phyloP scores from a whole-genome alignment of 331 rosid genomes.

The Malus hybrid region DNA sequence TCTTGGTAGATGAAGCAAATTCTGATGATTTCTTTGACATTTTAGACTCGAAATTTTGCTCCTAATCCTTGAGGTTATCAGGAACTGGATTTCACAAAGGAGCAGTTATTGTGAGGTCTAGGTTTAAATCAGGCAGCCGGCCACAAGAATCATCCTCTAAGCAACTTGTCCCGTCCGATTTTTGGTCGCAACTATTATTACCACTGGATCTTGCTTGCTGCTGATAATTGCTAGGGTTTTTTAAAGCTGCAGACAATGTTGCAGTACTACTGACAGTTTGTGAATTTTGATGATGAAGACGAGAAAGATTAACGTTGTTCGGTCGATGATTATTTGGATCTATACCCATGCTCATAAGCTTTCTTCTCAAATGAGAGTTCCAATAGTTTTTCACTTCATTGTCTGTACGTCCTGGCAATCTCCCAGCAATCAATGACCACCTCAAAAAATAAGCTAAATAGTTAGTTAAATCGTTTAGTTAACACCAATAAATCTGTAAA shows the following conservation, averaged over 20 bases:
- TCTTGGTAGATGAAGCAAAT: background rate
- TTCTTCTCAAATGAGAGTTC: slow-evolving; percentile 67
- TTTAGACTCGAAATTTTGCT: background rate
- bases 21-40: background rate
- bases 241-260: background rate
- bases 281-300: slow-evolving; percentile 12
- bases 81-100: background rate
- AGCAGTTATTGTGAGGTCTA: slow-evolving; percentile 33
- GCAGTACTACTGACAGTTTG: background rate
- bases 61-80: slow-evolving; percentile 8
- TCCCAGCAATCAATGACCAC: slow-evolving; percentile 85
- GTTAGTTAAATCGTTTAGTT: background rate
- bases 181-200: slow-evolving; percentile 14
- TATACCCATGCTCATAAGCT: slow-evolving; percentile 44
- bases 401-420: slow-evolving; percentile 78
- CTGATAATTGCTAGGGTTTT: background rate
- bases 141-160: slow-evolving; percentile 31
- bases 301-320: background rate
- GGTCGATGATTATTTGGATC: slow-evolving; percentile 59
- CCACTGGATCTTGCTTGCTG: background rate
- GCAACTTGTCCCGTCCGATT: slow-evolving; percentile 48
- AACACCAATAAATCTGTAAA: background rate
- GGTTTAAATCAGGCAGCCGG: slow-evolving; percentile 52
- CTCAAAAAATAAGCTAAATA: slow-evolving; percentile 11
- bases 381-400: slow-evolving; percentile 82